phyloP scores from a whole-genome alignment of 1,139 yeast species.

The Protomyces lactucae-debilis region DNA sequence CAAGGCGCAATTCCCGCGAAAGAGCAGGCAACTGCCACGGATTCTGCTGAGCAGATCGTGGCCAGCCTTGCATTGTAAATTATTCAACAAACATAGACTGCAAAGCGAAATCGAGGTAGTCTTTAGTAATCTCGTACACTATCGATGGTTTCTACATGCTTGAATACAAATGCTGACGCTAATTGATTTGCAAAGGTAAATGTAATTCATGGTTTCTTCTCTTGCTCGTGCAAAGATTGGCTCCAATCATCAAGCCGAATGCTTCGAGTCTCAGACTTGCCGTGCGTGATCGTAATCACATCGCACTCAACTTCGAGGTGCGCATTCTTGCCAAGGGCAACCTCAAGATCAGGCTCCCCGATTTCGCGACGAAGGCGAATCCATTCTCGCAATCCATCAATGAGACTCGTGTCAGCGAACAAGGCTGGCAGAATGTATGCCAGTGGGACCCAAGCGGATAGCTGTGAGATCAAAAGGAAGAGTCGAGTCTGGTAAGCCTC shows the following conservation, averaged over 20 bases:
- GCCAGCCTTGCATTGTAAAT: neutral
- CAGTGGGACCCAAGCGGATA: conserved; percentile 21
- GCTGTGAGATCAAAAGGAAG: conserved; percentile 7
- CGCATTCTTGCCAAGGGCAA: conserved; percentile 12
- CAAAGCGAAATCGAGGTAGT: too few relatives aligned
- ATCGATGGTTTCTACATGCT: too few relatives aligned
- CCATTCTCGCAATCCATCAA: conserved; percentile 10
- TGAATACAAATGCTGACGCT: too few relatives aligned
- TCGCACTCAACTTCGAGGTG: conserved; percentile 1
- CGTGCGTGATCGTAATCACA: neutral
- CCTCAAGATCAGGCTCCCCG: conserved; percentile 8
- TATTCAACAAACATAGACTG: too few relatives aligned
- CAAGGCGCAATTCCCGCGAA: neutral
- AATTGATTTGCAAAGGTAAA: too few relatives aligned
- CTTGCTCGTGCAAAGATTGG: neutral
- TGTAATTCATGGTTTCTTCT: too few relatives aligned
- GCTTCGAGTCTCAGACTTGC: neutral
- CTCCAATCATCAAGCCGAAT: neutral
- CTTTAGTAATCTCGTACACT: too few relatives aligned
- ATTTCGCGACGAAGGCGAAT: neutral
- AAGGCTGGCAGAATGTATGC: conserved; percentile 17
- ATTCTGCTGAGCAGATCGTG: neutral
- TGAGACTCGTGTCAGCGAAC: conserved; percentile 19
- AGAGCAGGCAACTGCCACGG: neutral
- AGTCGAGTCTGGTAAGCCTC: neutral